Evolutionary conservation across 306 rosid species (phyloP).

Genomic region (Prunus campanulata): DNA sequence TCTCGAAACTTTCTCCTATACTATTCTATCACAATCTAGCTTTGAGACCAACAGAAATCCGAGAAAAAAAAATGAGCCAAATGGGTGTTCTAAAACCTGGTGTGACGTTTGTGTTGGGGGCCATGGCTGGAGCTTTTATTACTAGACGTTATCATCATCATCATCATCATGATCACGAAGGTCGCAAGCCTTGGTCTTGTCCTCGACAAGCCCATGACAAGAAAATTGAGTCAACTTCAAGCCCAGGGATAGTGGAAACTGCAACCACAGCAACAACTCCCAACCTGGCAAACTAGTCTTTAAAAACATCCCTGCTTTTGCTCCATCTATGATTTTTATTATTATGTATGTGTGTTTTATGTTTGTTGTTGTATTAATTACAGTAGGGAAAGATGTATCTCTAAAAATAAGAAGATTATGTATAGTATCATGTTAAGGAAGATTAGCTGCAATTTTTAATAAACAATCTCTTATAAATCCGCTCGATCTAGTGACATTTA

Average conservation of each 20-base stretch:
- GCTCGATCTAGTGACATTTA: too few species aligned
- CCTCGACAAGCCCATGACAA: constrained; percentile 16
- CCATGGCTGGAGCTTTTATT: constrained; percentile 38
- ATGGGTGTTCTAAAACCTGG: constrained; percentile 21
- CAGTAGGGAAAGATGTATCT: too few species aligned
- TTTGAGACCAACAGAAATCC: background rate
- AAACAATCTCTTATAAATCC: too few species aligned
- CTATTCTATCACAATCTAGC: background rate
- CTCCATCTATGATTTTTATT: background rate
- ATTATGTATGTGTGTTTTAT: background rate
- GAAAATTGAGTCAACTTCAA: constrained; percentile 3
- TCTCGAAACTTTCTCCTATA: background rate
- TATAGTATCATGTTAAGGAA: too few species aligned
- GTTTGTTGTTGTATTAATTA: background rate
- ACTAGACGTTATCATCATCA: constrained; percentile 16
- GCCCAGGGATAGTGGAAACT: background rate
- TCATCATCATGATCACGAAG: constrained; percentile 9
- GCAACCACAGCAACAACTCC: background rate
- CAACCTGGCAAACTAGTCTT: background rate
- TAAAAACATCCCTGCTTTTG: background rate
- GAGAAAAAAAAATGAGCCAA: background rate
- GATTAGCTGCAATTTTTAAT: too few species aligned
- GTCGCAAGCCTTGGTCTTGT: constrained; percentile 16
- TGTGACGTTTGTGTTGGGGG: constrained; percentile 32
- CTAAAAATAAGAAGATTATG: too few species aligned